These are phyloP conservation scores for Globisporangium solare DNA, from an alignment of 352 stramenopile species.

Conservation along the genomic window DNA sequence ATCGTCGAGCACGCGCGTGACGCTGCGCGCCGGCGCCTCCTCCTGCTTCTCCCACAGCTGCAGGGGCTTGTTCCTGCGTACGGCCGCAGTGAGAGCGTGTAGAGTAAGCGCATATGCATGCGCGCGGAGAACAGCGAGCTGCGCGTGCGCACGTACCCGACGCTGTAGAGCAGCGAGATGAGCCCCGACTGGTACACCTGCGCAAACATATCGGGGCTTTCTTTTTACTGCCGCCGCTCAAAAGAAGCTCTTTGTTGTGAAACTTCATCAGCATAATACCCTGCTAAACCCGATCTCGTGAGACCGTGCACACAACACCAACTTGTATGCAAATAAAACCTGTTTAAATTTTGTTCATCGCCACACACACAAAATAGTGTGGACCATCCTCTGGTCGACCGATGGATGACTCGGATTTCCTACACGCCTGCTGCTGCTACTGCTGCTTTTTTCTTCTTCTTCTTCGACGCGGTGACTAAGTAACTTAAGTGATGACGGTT, in stretches of 20 bases:
- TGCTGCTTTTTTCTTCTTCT: neutral
- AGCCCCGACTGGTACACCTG: conserved; percentile 44
- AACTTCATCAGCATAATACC: neutral
- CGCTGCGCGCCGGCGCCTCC: conserved; percentile 19
- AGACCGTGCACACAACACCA: neutral
- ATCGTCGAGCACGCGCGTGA: conserved; percentile 48
- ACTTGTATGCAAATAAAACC: conserved; percentile 1
- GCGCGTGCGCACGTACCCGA: conserved; percentile 32
- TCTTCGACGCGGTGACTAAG: neutral
- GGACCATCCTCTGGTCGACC: conserved; percentile 1
- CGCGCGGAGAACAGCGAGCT: neutral
- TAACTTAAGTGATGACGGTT: conserved; percentile 96
- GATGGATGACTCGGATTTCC: neutral
- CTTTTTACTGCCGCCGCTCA: neutral
- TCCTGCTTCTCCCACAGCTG: conserved; percentile 59
- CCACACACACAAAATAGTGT: conserved; percentile 4
- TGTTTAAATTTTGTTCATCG: conserved; percentile 3
- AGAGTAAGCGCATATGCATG: neutral
- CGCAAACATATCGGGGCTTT: conserved; percentile 38
- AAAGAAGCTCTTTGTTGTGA: neutral
- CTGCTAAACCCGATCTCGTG: neutral
- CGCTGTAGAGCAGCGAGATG: conserved; percentile 59
- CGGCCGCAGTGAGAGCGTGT: no score
- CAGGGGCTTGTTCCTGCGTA: conserved; percentile 37
- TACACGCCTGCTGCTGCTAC: no score